Evolutionary conservation across 106 monocot genomes (phyloP).

Genomic region (Vanilla planifolia): DNA sequence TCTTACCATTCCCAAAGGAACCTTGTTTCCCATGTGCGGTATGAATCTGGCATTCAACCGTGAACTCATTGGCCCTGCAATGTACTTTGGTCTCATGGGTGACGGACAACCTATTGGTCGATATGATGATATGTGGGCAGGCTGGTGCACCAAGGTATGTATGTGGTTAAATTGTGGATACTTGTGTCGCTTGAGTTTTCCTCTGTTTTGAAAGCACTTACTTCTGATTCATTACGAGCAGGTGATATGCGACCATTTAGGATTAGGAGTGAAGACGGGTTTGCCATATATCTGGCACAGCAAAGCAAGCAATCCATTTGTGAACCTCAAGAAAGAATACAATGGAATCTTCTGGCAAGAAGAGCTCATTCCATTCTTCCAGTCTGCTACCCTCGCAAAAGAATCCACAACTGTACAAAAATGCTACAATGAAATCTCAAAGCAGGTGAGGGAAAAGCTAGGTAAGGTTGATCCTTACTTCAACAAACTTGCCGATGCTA

Average conservation of each 20-base stretch:
- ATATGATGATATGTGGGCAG: constrained; percentile 82
- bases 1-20: constrained; percentile 62
- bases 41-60: constrained; percentile 74
- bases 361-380: constrained; percentile 63
- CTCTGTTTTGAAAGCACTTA: background rate
- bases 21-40: constrained; percentile 73
- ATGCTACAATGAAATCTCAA: constrained; percentile 46
- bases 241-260: constrained; percentile 54
- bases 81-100: constrained; percentile 84
- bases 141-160: constrained; percentile 60
- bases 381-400: constrained; percentile 29
- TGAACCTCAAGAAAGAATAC: constrained; percentile 56
- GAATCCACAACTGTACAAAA: constrained; percentile 48
- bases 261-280: constrained; percentile 46
- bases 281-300: constrained; percentile 58
- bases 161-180: too few species aligned
- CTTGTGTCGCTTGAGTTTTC: too few species aligned
- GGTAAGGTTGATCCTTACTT: constrained; percentile 51
- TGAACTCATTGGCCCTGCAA: constrained; percentile 65
- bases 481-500: constrained; percentile 45
- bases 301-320: constrained; percentile 57
- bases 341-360: constrained; percentile 69
- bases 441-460: constrained; percentile 46
- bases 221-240: constrained; percentile 10
- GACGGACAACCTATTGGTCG: constrained; percentile 77